These are phyloP conservation scores for Pythium scleroteichum DNA, from an alignment of 352 stramenopile species.

Conservation along the genomic window DNA sequence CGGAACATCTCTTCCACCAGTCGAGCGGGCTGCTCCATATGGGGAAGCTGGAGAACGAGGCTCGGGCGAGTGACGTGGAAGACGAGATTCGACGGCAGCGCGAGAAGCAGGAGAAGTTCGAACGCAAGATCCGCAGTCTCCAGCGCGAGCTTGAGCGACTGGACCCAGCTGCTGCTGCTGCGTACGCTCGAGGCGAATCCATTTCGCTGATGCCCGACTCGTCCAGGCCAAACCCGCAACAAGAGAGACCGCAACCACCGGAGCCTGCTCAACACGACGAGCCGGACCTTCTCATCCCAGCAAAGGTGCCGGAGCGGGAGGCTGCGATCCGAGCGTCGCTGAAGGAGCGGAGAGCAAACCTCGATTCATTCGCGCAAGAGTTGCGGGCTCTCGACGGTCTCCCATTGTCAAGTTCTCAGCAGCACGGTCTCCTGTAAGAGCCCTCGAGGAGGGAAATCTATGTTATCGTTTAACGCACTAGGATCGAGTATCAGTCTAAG, in stretches of 20 bases:
- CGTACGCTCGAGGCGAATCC: constrained; percentile 7
- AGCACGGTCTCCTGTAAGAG: not conserved
- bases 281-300: constrained; percentile 10
- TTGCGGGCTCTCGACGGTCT: not conserved
- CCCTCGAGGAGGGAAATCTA: not conserved
- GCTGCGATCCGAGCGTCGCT: not conserved
- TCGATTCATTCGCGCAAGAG: constrained; percentile 4
- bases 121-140: constrained; percentile 38
- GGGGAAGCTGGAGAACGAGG: constrained; percentile 46
- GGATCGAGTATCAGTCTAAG: constrained; percentile 32
- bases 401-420: not conserved
- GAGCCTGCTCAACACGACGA: not conserved
- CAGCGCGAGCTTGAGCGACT: constrained; percentile 17
- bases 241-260: not conserved
- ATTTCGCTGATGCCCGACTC: not conserved
- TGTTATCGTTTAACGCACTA: constrained; percentile 6
- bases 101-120: constrained; percentile 39
- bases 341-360: not conserved
- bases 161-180: constrained; percentile 10
- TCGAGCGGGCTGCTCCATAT: constrained; percentile 39
- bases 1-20: constrained; percentile 45
- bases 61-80: constrained; percentile 43
- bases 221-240: not conserved
- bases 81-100: constrained; percentile 36
- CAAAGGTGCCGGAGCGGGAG: constrained; percentile 3